phyloP scores from a whole-genome alignment of 257 asterid species.

The Solanum peruvianum region DNA sequence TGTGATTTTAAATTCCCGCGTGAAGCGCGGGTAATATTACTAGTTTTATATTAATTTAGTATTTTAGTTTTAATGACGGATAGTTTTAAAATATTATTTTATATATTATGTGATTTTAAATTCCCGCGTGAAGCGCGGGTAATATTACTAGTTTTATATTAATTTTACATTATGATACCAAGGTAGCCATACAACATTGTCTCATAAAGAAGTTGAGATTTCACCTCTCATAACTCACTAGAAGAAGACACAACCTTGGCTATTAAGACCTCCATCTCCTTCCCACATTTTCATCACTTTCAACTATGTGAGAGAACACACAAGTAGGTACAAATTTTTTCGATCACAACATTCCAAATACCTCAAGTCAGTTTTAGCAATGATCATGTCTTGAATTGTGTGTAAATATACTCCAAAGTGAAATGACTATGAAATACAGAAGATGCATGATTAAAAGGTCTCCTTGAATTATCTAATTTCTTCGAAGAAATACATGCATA shows the following conservation, averaged over 20 bases:
- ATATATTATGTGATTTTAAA: no score
- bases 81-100: no score
- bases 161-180: not conserved
- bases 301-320: not conserved
- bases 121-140: no score
- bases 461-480: not conserved
- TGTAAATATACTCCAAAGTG: not conserved
- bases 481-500: not conserved
- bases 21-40: no score
- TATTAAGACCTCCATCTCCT: not conserved
- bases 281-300: not conserved
- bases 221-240: not conserved
- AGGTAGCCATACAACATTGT: not conserved
- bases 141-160: no score
- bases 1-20: no score
- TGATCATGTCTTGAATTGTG: not conserved
- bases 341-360: not conserved
- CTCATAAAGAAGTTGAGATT: not conserved
- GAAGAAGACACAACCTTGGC: not conserved
- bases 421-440: not conserved
- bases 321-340: not conserved
- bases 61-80: no score
- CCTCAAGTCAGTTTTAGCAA: not conserved
- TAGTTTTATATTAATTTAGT: not conserved
- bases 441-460: not conserved